phyloP scores from a whole-genome alignment of 1,284 basidiomycete species.

The Leccinum proliferum region DNA sequence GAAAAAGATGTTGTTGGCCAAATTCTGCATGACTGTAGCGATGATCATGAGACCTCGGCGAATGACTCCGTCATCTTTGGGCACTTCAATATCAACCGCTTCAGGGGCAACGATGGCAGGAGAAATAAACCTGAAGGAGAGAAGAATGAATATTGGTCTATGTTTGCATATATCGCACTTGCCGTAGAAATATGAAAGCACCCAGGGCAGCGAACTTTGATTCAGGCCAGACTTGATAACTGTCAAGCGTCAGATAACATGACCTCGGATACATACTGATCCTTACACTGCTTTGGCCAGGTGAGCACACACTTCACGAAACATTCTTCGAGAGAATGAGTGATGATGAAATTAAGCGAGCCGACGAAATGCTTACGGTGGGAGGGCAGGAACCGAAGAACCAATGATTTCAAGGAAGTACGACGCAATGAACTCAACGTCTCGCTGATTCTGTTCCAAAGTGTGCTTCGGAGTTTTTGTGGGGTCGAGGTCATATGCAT shows the following conservation, averaged over 20 bases:
- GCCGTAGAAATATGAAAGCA: slow-evolving; percentile 88
- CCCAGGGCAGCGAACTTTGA: slow-evolving; percentile 84
- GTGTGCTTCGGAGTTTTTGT: slow-evolving; percentile 57
- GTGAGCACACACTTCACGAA: slow-evolving; percentile 84
- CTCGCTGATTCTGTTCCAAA: slow-evolving; percentile 63
- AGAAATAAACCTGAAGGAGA: slow-evolving; percentile 59
- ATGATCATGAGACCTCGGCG: slow-evolving; percentile 81
- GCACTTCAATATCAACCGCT: slow-evolving; percentile 76
- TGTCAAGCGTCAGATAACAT: slow-evolving; percentile 19
- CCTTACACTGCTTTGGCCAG: slow-evolving; percentile 78
- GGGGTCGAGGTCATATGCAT: slow-evolving; percentile 79
- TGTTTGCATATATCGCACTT: slow-evolving; percentile 13
- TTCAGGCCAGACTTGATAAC: slow-evolving; percentile 69
- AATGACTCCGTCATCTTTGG: slow-evolving; percentile 53
- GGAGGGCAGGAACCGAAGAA: slow-evolving; percentile 66
- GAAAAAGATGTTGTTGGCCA: slow-evolving; percentile 91
- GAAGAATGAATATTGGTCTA: slow-evolving; percentile 5
- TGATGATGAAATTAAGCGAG: neutral
- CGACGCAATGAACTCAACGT: slow-evolving; percentile 70
- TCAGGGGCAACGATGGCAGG: slow-evolving; percentile 87
- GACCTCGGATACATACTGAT: slow-evolving; percentile 1
- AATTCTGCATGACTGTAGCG: slow-evolving; percentile 87
- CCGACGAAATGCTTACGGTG: slow-evolving; percentile 52
- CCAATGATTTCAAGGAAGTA: slow-evolving; percentile 75
- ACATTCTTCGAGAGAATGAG: slow-evolving; percentile 50